A percentile compares a stretch with the other conserved stretches of the same genome.
phyloP scores from a whole-genome alignment of 306 rosid genomes.

The Rosa chinensis region DNA sequence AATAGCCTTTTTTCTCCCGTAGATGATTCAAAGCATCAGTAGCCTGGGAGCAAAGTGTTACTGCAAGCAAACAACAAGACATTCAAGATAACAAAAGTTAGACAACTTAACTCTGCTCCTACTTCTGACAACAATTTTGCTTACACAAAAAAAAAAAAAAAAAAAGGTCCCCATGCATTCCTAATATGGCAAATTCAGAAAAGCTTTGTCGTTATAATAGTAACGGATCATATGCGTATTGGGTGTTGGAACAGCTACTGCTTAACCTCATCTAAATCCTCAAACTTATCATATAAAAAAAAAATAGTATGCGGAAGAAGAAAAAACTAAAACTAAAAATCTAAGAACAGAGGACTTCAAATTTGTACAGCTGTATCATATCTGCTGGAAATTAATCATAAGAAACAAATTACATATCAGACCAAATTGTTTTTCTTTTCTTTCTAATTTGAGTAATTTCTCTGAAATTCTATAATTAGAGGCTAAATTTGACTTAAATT shows the following conservation, averaged over 20 bases:
- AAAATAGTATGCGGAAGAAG: neutral
- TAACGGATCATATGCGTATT: neutral
- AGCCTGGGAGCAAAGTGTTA: conserved; percentile 38
- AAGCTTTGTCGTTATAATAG: neutral
- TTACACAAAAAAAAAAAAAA: neutral
- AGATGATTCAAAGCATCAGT: conserved; percentile 48
- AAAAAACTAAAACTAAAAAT: neutral
- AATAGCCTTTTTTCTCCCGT: conserved; percentile 38
- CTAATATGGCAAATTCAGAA: neutral
- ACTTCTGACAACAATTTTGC: too few species aligned
- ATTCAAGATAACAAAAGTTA: conserved; percentile 3
- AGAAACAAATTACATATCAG: neutral
- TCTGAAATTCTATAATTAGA: neutral
- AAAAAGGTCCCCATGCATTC: neutral
- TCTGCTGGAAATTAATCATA: neutral
- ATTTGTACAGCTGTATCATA: neutral
- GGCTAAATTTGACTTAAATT: neutral
- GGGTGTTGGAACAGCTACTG: neutral
- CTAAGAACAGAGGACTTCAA: neutral
- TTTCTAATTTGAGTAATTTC: neutral
- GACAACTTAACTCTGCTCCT: conserved; percentile 6
- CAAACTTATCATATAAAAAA: neutral
- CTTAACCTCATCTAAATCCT: neutral
- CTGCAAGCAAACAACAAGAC: conserved; percentile 32
- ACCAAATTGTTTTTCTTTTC: neutral